phyloP scores from a whole-genome alignment of 352 stramenopile species.

The Phytophthora cactorum region DNA sequence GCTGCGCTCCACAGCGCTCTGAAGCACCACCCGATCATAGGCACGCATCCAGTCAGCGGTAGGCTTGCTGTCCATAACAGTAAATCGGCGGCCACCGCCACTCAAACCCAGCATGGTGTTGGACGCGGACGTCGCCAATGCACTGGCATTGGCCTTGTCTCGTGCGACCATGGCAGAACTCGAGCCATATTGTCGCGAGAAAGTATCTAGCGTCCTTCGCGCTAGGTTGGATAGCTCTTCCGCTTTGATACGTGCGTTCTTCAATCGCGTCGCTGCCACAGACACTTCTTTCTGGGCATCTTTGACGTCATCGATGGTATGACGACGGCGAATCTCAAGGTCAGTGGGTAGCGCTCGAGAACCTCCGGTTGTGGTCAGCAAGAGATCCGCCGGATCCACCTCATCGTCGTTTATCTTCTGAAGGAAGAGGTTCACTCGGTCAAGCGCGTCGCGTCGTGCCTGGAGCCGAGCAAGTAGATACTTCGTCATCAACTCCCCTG shows the following conservation, averaged over 20 bases:
- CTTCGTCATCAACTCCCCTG: constrained; percentile 60
- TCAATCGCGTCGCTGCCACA: constrained; percentile 70
- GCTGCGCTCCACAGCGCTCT: constrained; percentile 72
- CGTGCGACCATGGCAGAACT: constrained; percentile 12
- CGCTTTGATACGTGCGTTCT: constrained; percentile 72
- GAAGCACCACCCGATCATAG: constrained; percentile 70
- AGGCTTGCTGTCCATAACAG: constrained; percentile 23
- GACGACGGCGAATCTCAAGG: constrained; percentile 65
- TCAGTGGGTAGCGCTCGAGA: constrained; percentile 47
- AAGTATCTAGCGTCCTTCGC: constrained; percentile 71
- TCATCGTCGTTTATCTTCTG: constrained; percentile 78
- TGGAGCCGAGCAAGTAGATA: constrained; percentile 80
- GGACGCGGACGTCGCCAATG: constrained; percentile 32
- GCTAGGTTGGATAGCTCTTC: constrained; percentile 79
- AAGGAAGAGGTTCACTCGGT: constrained; percentile 57
- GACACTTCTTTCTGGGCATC: constrained; percentile 75
- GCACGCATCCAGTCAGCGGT: constrained; percentile 64
- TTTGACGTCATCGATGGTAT: constrained; percentile 85
- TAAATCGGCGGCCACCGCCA: constrained; percentile 26
- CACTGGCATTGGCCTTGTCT: constrained; percentile 17
- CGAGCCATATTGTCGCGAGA: constrained; percentile 40
- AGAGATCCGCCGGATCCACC: constrained; percentile 55
- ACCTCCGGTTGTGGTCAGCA: constrained; percentile 23
- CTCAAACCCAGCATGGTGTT: constrained; percentile 28
- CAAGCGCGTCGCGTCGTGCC: constrained; percentile 53